Evolutionary conservation across 192 early-diverging fungal genomes (phyloP), one percentile per base, ranked within the genome.

Genomic region (Linnemannia zychae): DNA sequence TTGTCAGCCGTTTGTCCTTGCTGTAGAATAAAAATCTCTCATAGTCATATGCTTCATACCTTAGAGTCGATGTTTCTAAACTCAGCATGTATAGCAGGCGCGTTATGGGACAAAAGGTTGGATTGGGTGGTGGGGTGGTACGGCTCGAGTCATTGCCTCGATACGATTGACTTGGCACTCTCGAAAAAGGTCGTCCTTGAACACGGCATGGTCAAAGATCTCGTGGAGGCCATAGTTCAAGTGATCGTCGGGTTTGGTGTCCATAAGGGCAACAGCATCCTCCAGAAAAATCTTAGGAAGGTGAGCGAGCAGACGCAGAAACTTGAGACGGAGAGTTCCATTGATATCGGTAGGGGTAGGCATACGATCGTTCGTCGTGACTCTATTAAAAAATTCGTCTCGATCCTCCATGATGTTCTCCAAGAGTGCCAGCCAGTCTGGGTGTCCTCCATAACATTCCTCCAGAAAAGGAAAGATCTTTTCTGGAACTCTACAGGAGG

Each of bases 361-460:
- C 40, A 69, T 69, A 6, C 38, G 34, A 9, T 69, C 38, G 11
- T 60, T 31, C 4, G 18, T 46, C 24, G 60, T 65, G 60, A 65
- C 24, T 65, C 60, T 65, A n/a, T 65, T 65, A 33, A 31, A 33
- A 65, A 65, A 24, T n/a, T 65, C 60, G 22, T 65, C 9, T 65
- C 22, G 60, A 65, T 65, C 60, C 60, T 65, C 60, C 67, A 69
- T 69, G 36, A 69, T 69, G 67, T 69, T 69, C 7, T 38, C 18
- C 67, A 36, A 20, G 22, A 33, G 33, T n/a, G 20, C 20, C 12
- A 69, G 20, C 67, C 67, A 69, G 67, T 69, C 67, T 4, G 67
- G 38, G 20, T 69, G 67, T 44, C 36, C 57, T 13, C 57, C 57
- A 12, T 60, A 60, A 28, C 12, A 60, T 13, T 12, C n/a, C 67